These are phyloP conservation scores for Suillus variegatus DNA, from an alignment of 768 basidiomycete genomes.

Conservation along the genomic window DNA sequence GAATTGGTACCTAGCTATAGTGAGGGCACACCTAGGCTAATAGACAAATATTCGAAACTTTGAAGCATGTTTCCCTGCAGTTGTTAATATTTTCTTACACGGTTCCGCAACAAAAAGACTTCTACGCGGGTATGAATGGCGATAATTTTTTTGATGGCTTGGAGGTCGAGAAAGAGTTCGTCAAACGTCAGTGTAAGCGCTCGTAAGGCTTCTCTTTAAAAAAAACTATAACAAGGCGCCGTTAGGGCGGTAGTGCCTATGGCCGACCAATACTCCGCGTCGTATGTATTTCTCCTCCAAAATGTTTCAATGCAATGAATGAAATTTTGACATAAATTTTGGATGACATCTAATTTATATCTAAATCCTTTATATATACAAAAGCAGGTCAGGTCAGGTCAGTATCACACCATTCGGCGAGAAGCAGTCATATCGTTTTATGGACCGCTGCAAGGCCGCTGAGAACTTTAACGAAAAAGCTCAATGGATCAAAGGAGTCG, in stretches of 20 bases:
- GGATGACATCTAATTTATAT: neutral
- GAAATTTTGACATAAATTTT: neutral
- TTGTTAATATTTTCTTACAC: neutral
- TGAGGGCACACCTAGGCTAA: too few relatives aligned
- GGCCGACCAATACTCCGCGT: too few relatives aligned
- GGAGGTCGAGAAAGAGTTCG: neutral
- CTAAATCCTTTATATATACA: too few relatives aligned
- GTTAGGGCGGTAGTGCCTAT: neutral
- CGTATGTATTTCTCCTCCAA: neutral
- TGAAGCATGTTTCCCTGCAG: conserved; percentile 1
- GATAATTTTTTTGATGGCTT: neutral
- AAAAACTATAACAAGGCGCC: neutral
- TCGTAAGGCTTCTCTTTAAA: neutral
- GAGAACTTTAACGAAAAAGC: neutral
- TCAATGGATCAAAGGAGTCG: neutral
- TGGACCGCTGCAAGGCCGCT: neutral
- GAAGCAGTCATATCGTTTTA: neutral
- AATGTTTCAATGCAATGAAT: neutral
- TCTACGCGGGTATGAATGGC: neutral
- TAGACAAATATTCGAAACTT: too few relatives aligned
- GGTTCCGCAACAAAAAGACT: conserved; percentile 1
- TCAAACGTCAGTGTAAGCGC: neutral
- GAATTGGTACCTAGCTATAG: neutral
- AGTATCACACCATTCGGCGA: neutral
- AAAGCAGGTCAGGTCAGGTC: too few relatives aligned